Evolutionary conservation across 345 rosid genomes (phyloP), one percentile per base, ranked within the genome.

Genomic region (Diplotaxis tenuifolia): DNA sequence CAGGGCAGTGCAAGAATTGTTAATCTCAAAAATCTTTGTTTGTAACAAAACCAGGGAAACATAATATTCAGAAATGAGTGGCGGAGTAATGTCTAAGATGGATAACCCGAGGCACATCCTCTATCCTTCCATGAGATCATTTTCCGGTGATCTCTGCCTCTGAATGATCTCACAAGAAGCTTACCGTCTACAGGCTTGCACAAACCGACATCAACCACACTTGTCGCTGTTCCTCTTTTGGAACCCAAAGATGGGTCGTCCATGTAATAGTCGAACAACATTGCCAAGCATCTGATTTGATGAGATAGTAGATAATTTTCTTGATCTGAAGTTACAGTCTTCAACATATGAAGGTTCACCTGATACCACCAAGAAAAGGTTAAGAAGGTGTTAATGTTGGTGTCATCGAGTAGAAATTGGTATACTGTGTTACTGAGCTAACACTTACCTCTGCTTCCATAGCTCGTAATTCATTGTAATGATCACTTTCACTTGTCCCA

Each of bases 71-170:
- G 54, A 70, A 63, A 8, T 11, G 57, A 49, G 34, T 14, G 10
- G 9, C 25, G 6, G 49, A 10, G 65, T 27, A 25, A 25, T 50
- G 18, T 62, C 82, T 79, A 79, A 29, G 58, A 69, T 14, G 82
- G 86, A 68, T 79, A 72, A 15, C 83, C 86, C 20, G 81, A 69
- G 11, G 84, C 78, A 71, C 86, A 87, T 50, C 82, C 90, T 80
- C 72, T 76, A 72, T 82, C 92, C 80, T 90, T 92, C 98, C 96
- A 90, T 32, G 96, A 89, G 58, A 92, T 88, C 85, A 95, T 92
- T 83, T 84, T 95, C 77, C 97, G 84, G 7, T 86, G 86, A 80
- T 95, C 98, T 81, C 96, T 86, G 52, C 98, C 98, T 74, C 99
- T 83, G 32, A 82, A 86, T 65, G 96, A 84, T 83, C 99, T 86